Base-by-base conservation (phyloP, 2,329 filamentous ascomycete species). In the Fusarium clavum region DNA sequence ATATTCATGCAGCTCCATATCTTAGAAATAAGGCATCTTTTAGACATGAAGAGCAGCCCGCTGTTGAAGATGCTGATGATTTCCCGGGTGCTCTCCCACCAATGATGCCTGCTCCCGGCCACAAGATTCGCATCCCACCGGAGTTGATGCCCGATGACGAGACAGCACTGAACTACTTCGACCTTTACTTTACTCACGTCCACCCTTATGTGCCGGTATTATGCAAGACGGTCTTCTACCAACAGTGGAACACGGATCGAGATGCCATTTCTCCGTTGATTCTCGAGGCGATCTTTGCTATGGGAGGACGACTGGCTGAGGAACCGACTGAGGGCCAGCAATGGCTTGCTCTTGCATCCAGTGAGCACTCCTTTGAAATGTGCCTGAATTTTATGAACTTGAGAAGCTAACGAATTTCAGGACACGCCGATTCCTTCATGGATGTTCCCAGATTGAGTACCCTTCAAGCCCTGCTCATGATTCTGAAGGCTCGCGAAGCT, bases 131-230 rank as follows among this genome's bases (percentile, higher is more conserved):
- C 38, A 97, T 98, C 67, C 96, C 95, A 1, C 93, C 92, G 0
- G 94, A 97, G 75, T 87, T 98, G 75, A 97, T 98, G 94, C 95
- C 95, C 2, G 88, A 91, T 30, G 94, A 98, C 32, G 90, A 93
- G 46, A 93, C 93, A 38, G 91, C 91, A 7, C 83, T 94, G 76
- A 88, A 92, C 38, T 97, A 96, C 77, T 97, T 98, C 77, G 90
- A 96, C 41, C 91, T 97, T 45, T 98, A 94, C 78, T 98, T 98
- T 79, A 84, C 86, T 34, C 91, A 98, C 72, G 92, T 98, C 32
- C 96, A 98, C 76, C 94, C 94, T 0, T 98, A 97, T 73, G 90
- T 97, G 3, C 95, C 95, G 0, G 94, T 98, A 5, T 83, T 98
- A 56, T 94, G 96, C 81, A 92, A 93, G 75, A 83, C 87, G 4